Evolutionary conservation across 2,329 filamentous ascomycete genomes (phyloP).

Genomic region (Pyricularia sp.): DNA sequence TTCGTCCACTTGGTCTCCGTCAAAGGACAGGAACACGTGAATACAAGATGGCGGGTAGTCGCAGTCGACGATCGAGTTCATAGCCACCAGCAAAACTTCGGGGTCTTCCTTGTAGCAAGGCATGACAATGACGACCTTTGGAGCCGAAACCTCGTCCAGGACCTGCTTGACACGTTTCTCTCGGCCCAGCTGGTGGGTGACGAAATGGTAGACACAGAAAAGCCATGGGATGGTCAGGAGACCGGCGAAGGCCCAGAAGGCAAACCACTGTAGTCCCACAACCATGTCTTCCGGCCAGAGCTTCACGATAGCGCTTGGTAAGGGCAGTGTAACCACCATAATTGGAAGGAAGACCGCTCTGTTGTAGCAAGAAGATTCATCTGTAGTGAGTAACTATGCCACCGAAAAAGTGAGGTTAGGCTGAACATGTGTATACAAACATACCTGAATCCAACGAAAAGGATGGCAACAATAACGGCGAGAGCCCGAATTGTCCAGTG

Average conservation of each 20-base stretch:
- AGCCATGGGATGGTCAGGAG: slow-evolving; percentile 85
- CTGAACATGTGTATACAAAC: neutral
- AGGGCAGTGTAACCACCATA: slow-evolving; percentile 85
- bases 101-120: slow-evolving; percentile 92
- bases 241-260: slow-evolving; percentile 84
- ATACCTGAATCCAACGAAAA: slow-evolving; percentile 5
- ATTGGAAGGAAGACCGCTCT: slow-evolving; percentile 83
- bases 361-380: slow-evolving; percentile 1
- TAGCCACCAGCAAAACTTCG: slow-evolving; percentile 70
- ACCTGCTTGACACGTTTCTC: slow-evolving; percentile 74
- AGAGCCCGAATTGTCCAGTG: slow-evolving; percentile 75
- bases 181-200: slow-evolving; percentile 77
- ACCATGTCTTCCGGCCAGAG: slow-evolving; percentile 66
- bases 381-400: neutral
- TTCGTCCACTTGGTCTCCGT: slow-evolving; percentile 82
- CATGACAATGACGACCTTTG: slow-evolving; percentile 94
- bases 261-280: slow-evolving; percentile 77
- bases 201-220: slow-evolving; percentile 84
- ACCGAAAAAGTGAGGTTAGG: neutral
- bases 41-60: slow-evolving; percentile 90
- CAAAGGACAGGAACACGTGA: slow-evolving; percentile 92
- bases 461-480: slow-evolving; percentile 61
- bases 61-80: slow-evolving; percentile 87
- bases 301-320: slow-evolving; percentile 62
- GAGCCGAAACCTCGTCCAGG: slow-evolving; percentile 75